Evolutionary conservation across 2,329 filamentous ascomycete species (phyloP), one percentile per base, ranked within the genome.

Genomic region (Harringtonia lauricola): DNA sequence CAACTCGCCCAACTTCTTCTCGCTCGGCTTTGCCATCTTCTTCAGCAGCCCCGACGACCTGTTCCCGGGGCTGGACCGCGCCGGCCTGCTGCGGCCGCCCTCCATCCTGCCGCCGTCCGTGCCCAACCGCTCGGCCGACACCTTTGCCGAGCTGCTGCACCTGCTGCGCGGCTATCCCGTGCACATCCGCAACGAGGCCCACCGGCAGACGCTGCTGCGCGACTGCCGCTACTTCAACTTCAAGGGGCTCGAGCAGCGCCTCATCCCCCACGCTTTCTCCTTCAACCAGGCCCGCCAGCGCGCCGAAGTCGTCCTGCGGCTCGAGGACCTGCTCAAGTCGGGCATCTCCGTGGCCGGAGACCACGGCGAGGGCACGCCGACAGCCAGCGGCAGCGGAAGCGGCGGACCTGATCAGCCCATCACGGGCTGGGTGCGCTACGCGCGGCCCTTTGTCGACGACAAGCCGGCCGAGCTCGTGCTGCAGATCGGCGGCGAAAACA

Each of bases 1-100:
- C 22, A 89, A 96, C 64, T 81, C 79, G n/a, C 89, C 89, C 13
- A 96, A 96, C 61, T 96, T 88, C 71, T 96, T 96, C 68, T 83
- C 87, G 1, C 74, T 95, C 4, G 89, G 89, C 47, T 95, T 94
- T 57, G 83, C 81, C 31, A 76, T 86, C 54, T 94, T 94, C 71
- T 94, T 95, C 66, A 81, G 81, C 15, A 79, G 78, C 2, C 85
- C 85, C 0, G 71, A 76, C 14, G 83, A 94, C 54, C 74, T 88
- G 7, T 95, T 95, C 53, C 90, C 90, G 0, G 90, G 89, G 2
- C 74, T 95, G 1, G 79, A 88, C 46, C 79, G 86, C 41, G 76
- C 80, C 48, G 78, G 80, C 14, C 74, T 95, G 18, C 76, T 95
- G 35, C 82, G 90, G 0, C 90, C 90, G 2, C 90, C 90, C 0